Base-by-base conservation (phyloP, 1,139 yeast species). In the Taphrina flavorubra region DNA sequence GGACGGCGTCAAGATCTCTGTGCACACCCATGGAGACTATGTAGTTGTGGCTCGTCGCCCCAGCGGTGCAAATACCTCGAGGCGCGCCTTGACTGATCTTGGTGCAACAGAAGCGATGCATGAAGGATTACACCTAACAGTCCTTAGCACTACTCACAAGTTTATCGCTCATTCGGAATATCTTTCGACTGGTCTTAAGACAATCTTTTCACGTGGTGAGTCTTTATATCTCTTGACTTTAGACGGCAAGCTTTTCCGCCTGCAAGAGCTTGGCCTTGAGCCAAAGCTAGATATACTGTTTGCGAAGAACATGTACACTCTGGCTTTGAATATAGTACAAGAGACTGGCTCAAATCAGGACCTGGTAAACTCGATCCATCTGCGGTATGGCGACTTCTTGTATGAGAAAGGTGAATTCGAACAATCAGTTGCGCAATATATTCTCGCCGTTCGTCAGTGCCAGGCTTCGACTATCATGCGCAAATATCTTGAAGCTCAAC, bases 401-500 rank as follows among this genome's bases (percentile, higher is more conserved):
- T 92, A 87, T 75, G 83, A 82, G 2, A 86, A 85, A 71, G 89
- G 85, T 51, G 87, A 88, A 60, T 85, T 80, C 65, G 86, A 85
- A 7, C 91, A 85, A 14, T 89, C 98, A 0, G 85, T 92, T 72
- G 81, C 83, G 31, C 87, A 89, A 71, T 94, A 86, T 74, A 83
- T 88, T 18, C 79, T 80, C 36, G 84, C 89, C 20, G 76, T 85
- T 18, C 81, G 80, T 18, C 76, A 82, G 4, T 83, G 80, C 3
- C 78, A 80, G 31, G 86, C 92, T 4, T 89, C 92, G 78, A 89
- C 87, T 72, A 85, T 92, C 6, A 90, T 94, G 44, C 85, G 92
- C 39, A 88, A 88, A 74, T 92, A 88, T 77, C 90, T 90, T 72
- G 96, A 92, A 71, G 87, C 92, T n/a, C 88, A 90, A 16, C 89